Percentiles rank a stretch among this genome's conserved stretches.
Conservation (phyloP, 306 rosid genomes). For the Ziziphus jujuba region DNA sequence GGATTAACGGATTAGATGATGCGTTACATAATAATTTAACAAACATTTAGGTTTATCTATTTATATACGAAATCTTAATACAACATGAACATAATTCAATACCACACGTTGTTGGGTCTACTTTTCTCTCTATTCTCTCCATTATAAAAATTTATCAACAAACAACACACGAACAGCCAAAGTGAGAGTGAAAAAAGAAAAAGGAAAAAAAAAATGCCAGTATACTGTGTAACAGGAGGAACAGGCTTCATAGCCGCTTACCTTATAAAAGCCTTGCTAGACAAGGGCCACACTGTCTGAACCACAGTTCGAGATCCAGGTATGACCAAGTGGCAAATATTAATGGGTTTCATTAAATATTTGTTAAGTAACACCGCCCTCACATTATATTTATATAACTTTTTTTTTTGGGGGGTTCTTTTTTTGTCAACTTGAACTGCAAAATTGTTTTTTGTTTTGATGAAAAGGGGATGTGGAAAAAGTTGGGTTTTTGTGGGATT, state of each 20-base stretch:
- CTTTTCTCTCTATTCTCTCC: too few species aligned
- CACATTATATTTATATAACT: too few species aligned
- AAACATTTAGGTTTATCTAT: too few species aligned
- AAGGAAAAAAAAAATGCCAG: slow-evolving; percentile 45
- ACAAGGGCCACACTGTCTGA: slow-evolving; percentile 63
- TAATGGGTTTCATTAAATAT: background rate
- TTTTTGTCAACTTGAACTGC: background rate
- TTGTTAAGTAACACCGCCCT: too few species aligned
- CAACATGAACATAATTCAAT: too few species aligned
- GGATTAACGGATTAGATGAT: too few species aligned
- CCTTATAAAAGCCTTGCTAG: slow-evolving; percentile 61
- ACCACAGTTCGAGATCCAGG: slow-evolving; percentile 81
- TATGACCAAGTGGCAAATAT: background rate
- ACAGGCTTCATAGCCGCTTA: slow-evolving; percentile 75
- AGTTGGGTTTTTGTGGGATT: slow-evolving; percentile 58
- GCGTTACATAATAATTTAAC: too few species aligned
- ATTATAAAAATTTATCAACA: too few species aligned
- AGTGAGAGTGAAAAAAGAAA: background rate
- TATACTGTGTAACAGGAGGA: slow-evolving; percentile 83
- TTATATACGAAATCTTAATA: too few species aligned
- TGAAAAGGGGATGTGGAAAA: slow-evolving; percentile 44
- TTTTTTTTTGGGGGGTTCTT: too few species aligned
- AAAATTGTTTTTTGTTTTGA: background rate
- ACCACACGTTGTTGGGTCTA: too few species aligned
- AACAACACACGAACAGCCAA: too few species aligned